Conservation (phyloP, 2,329 filamentous ascomycete genomes). For the Fonsecaea erecta region DNA sequence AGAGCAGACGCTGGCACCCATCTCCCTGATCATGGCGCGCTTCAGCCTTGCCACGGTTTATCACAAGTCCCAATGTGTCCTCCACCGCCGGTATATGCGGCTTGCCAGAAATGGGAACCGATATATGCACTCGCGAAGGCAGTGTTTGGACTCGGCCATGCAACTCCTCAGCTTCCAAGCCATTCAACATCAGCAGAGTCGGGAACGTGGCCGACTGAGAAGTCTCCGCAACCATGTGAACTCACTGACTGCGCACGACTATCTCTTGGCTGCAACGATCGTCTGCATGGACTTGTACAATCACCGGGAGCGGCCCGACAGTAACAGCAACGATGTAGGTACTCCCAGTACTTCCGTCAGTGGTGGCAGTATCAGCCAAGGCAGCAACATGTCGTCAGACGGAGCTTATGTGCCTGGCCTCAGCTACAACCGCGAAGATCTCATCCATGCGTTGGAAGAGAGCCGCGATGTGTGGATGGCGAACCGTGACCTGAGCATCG, state of each 20-base stretch:
- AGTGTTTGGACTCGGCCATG: conserved; percentile 84
- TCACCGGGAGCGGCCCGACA: conserved; percentile 46
- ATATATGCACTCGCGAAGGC: conserved; percentile 81
- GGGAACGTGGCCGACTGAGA: conserved; percentile 71
- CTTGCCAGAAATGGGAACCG: conserved; percentile 76
- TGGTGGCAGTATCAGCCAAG: conserved; percentile 34
- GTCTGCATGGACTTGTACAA: conserved; percentile 82
- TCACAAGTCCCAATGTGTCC: conserved; percentile 83
- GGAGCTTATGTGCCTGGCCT: conserved; percentile 33
- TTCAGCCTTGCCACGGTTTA: conserved; percentile 84
- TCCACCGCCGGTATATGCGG: conserved; percentile 86
- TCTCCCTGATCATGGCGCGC: conserved; percentile 74
- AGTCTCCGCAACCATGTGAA: conserved; percentile 79
- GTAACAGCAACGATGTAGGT: conserved; percentile 53
- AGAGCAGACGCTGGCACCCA: conserved; percentile 71
- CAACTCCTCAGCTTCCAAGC: conserved; percentile 78
- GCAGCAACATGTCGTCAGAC: conserved; percentile 29
- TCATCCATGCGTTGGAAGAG: conserved; percentile 74
- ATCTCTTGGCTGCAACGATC: conserved; percentile 82
- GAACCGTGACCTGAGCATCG: conserved; percentile 77
- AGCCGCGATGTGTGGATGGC: conserved; percentile 80
- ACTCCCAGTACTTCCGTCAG: conserved; percentile 44
- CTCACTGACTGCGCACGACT: conserved; percentile 81
- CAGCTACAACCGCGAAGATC: conserved; percentile 62
- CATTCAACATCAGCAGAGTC: conserved; percentile 74